Evolutionary conservation across 306 rosid genomes (phyloP), one percentile per base, ranked within the genome.

Genomic region (Ammopiptanthus mongolicus): DNA sequence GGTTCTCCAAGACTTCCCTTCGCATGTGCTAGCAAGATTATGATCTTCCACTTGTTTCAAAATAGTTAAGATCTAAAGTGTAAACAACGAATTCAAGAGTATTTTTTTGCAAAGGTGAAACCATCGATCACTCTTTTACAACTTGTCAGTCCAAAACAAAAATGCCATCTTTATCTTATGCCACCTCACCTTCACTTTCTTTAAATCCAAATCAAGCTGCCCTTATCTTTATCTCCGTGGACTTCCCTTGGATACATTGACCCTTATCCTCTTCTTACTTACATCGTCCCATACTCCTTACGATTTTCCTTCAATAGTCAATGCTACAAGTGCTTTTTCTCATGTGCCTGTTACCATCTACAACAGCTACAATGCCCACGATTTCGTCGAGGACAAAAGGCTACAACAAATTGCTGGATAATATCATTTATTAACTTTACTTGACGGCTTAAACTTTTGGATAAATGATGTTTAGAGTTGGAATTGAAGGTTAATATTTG

Each of bases 161-260:
- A 68, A 31, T 34, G 2, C 36, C 18, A 36, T 71, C 28, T 2
- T 39, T 56, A 41, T 72, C 29, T 1, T 4, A 21, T 10, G 19
- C 42, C 18, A 9, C 9, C 2, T 11, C 33, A 8, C 62, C 17
- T 72, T 42, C 15, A 21, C 15, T 21, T 6, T 8, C 33, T 58
- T 58, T n/a, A 61, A 2, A 23, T 58, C 47, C 68, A 42, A 58
- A 58, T 28, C 67, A 41, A 41, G 29, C 58, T 58, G 5, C 47
- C 28, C 77, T 73, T 28, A 58, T 73, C 69, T 58, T 58, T 73
- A 73, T 73, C 77, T 4, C 15, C 61, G 3, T 9, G 14, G 13
- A 53, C 0, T 52, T 52, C 28, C 28, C 41, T 42, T 42, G 48
- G 5, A 42, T 12, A 9, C 46, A 9, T 39, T 42, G 48, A 42